phyloP scores from a whole-genome alignment of 192 early-diverging fungal genomes.

The Chytriomyces sp. region DNA sequence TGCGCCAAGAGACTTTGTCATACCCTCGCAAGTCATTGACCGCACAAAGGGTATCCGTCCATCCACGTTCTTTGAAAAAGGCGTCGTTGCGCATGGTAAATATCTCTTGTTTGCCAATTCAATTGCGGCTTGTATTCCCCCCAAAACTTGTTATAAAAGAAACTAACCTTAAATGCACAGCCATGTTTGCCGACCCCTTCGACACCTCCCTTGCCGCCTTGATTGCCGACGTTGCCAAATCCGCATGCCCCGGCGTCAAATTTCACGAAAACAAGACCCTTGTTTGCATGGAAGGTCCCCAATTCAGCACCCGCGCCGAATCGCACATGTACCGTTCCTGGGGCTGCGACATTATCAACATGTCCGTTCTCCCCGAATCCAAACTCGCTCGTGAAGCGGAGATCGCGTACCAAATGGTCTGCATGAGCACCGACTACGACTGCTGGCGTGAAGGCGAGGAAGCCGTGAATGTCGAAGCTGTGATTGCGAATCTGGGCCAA shows the following conservation, averaged over 20 bases:
- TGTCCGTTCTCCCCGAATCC: conserved; percentile 94
- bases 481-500: conserved; percentile 86
- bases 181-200: conserved; percentile 92
- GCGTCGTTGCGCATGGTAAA: conserved; percentile 84
- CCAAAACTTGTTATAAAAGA: no score
- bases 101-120: neutral
- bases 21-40: conserved; percentile 95
- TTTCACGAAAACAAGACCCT: conserved; percentile 85
- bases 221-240: conserved; percentile 59
- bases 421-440: conserved; percentile 99
- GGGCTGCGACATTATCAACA: conserved; percentile 96
- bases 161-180: no score
- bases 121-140: no score
- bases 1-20: conserved; percentile 89
- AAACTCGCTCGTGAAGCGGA: conserved; percentile 98
- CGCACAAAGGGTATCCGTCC: conserved; percentile 95
- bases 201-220: conserved; percentile 74
- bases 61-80: conserved; percentile 93
- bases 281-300: conserved; percentile 98
- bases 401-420: conserved; percentile 97
- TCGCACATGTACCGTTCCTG: conserved; percentile 94
- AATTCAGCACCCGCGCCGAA: conserved; percentile 97
- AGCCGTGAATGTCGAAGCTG: conserved; percentile 70
- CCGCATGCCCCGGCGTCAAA: conserved; percentile 54
- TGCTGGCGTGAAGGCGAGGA: conserved; percentile 66